phyloP scores from a whole-genome alignment of 2,329 filamentous ascomycete genomes.

The Capronia epimyces region DNA sequence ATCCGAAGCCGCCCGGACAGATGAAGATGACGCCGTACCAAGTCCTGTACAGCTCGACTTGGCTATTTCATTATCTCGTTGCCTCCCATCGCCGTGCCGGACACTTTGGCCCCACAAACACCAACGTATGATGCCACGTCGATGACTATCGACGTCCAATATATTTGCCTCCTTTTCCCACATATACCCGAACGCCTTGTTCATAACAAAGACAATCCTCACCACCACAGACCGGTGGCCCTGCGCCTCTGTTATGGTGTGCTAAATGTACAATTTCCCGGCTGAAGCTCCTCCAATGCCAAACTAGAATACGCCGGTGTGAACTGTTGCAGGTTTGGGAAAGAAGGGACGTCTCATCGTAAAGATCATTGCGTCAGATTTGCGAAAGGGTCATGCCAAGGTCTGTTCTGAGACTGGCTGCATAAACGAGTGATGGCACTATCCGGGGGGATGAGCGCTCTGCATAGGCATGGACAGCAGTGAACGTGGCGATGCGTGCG shows the following conservation, averaged over 20 bases:
- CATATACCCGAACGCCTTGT: slow-evolving; percentile 16
- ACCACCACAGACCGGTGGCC: slow-evolving; percentile 7
- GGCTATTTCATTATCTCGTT: slow-evolving; percentile 11
- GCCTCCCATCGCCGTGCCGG: background rate
- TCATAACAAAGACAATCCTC: slow-evolving; percentile 5
- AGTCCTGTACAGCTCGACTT: slow-evolving; percentile 16
- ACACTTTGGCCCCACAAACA: background rate
- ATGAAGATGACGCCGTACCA: slow-evolving; percentile 1
- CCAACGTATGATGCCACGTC: background rate
- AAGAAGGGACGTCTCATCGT: slow-evolving; percentile 21
- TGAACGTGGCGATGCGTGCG: background rate
- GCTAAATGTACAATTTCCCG: slow-evolving; percentile 20
- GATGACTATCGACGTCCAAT: background rate
- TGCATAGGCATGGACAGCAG: no score
- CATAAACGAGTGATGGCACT: background rate
- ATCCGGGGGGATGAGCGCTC: no score
- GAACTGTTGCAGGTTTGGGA: slow-evolving; percentile 13
- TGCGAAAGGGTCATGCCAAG: background rate
- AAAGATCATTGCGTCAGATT: slow-evolving; percentile 14
- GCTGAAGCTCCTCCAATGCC: slow-evolving; percentile 9
- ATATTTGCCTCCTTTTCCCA: background rate
- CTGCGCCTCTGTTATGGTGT: slow-evolving; percentile 13
- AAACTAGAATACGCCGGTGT: slow-evolving; percentile 4
- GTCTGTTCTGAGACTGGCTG: background rate
- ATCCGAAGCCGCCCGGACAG: background rate